These are phyloP conservation scores for Hericium erinaceus DNA, from an alignment of 768 basidiomycete genomes.

Conservation along the genomic window DNA sequence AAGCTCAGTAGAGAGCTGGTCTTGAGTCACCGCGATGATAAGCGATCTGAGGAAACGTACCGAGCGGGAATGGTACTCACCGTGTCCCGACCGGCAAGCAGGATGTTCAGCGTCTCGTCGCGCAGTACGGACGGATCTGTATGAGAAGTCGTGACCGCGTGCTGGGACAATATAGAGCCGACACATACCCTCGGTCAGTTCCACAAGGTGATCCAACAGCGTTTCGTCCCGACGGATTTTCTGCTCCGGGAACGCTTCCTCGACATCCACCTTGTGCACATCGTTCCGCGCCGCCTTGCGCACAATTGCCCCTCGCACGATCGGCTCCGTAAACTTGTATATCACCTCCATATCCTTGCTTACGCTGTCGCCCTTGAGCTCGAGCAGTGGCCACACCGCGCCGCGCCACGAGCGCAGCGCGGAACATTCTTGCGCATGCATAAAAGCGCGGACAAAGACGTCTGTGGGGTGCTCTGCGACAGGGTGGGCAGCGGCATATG, in stretches of 20 bases:
- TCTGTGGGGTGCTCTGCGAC: neutral
- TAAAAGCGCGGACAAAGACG: neutral
- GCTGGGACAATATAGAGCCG: neutral
- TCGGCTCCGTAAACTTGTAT: neutral
- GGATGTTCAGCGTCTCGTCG: slow-evolving; percentile 26
- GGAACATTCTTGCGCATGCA: neutral
- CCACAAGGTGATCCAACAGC: neutral
- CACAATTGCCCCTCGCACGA: neutral
- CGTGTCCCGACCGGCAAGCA: slow-evolving; percentile 27
- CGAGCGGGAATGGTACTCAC: slow-evolving; percentile 11
- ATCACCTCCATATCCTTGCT: neutral
- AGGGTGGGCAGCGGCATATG: neutral
- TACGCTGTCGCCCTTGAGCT: neutral
- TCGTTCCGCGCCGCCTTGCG: neutral
- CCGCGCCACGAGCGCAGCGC: neutral
- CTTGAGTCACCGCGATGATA: neutral
- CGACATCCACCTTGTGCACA: neutral
- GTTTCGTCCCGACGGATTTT: neutral
- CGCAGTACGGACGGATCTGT: slow-evolving; percentile 23
- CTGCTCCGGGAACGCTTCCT: neutral
- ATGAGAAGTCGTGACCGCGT: neutral
- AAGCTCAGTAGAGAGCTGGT: neutral
- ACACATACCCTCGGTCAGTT: neutral
- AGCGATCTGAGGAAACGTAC: neutral
- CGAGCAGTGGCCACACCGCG: neutral